Base-by-base conservation (phyloP, 2,329 filamentous ascomycete genomes). In the Beauveria rudraprayagi region DNA sequence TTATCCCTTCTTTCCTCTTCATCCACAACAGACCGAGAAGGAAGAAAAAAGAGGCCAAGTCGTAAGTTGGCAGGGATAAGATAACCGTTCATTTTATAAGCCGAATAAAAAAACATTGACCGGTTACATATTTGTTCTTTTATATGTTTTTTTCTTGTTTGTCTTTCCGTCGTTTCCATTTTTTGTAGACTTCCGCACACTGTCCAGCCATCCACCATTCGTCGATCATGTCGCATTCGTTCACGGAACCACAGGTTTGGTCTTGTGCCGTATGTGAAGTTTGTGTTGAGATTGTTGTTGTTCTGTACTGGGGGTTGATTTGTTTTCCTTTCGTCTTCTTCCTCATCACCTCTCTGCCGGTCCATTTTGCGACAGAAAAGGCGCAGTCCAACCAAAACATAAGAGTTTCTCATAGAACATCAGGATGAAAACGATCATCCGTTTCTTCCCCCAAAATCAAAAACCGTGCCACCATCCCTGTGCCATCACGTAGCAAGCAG, bases 321-420 rank as follows among this genome's bases (percentile, higher is more conserved):
- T 48, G 58, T 48, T 55, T 60, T 60, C 58, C 58, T 60, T 54
- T 60, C 50, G 58, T 60, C 57, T 59, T 60, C 50, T 60, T 60
- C 48, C 57, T 47, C 48, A 40, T 54, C 14, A 16, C 19, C 30
- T 47, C 30, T 60, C 57, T n/a, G 43, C 30, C 44, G 41, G 56
- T 40, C 47, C 48, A 43, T 22, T 40, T 60, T 48, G 48, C 22
- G 50, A 28, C 48, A 51, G 26, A 30, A 28, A 26, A 47, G 41
- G 19, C 41, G 41, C 41, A 46, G 37, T 41, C 41, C 37, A 60
- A 37, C 37, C 48, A 53, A 60, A 53, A 57, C 30, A 40, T 28
- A 54, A 53, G 48, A 60, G 57, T 53, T 46, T 60, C 57, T 54
- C 37, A 53, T 54, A 54, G 51, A 54, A 60, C 58, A 55, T 48